Evolutionary conservation across 164 flowering plant genomes (phyloP), one percentile per base, ranked within the genome.

Genomic region (Chimonanthus praecox): DNA sequence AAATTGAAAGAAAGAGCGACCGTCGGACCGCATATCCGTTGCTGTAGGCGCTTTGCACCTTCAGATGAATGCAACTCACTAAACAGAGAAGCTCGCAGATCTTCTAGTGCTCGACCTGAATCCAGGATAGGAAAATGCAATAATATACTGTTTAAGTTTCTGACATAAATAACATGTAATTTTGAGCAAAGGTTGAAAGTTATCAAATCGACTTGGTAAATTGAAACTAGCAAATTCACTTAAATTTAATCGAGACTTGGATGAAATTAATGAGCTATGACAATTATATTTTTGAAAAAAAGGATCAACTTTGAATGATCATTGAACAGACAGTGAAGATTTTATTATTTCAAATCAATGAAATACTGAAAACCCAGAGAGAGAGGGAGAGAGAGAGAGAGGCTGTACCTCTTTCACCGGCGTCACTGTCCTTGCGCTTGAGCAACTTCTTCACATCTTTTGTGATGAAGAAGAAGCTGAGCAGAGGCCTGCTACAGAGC

Each of bases 371-470:
- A 54, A 9, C 60, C 16, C 1, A 54, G 0, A 54, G 60, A 54
- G 15, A 10, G 60, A 54, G n/a, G 8, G 15, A 54, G 60, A 46
- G 47, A 13, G 18, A 71, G 60, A 69, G 47, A 70, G 43, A 71
- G 48, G 45, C 10, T 64, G 16, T 68, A 92, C 98, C 98, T 84
- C 75, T 82, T 80, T 94, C 92, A 9, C 94, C 97, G 10, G 93
- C 96, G 82, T 94, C 97, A 74, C 96, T 92, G 73, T 90, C 98
- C 73, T 94, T 94, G 66, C 98, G 93, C 87, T 94, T 92, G 69
- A 94, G 91, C 61, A 92, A 75, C 83, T 88, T 94, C 79, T 89
- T 83, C 46, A 88, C 92, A 82, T 90, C 90, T 81, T 88, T 91
- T 63, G 83, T 82, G 2, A 82, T 48, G 15, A 87, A 74, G 16